Evolutionary conservation across 129 eudicot species (phyloP), one percentile per base, ranked within the genome.

Genomic region (Dittrichia graveolens): DNA sequence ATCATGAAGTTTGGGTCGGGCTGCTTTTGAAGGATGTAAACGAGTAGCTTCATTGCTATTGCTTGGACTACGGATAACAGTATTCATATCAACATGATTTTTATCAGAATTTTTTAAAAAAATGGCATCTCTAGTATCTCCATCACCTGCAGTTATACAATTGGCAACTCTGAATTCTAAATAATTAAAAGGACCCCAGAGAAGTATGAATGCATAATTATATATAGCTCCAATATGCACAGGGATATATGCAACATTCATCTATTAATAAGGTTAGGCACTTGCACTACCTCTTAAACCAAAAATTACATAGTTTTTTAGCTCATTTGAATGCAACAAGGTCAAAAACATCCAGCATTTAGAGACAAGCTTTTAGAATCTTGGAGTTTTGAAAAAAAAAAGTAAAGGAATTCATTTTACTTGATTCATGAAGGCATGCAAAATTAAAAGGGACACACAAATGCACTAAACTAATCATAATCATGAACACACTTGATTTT

Each of bases 81-180:
- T 66, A 75, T 44, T 66, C 71, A 78, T 80, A 57, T 82, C 87
- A 53, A 57, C 44, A 15, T 59, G 59, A 62, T 40, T 82, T 69
- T 69, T 70, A 58, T 84, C 96, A 11, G 85, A 65, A 40, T 81
- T 80, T 67, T 91, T 83, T 50, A 71, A 60, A 77, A 75, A 75
- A 45, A 78, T 34, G 8, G 64, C 65, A 53, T 90, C 87, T 16
- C 73, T 88, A 35, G 67, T 69, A 76, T 86, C 96, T 70, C 83
- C 98, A 69, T 81, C 87, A 66, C 89, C 96, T 87, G 83, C 61
- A 69, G 13, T 52, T 67, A 43, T 61, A 41, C 59, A 47, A 75
- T 34, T 37, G 42, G 39, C 5, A 65, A 54, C 73, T 24, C 53
- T 57, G 42, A 24, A 8, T 35, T 52, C 34, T 61, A 31, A 74